Conservation (phyloP, 306 rosid species). For the Cicer yamashitae region DNA sequence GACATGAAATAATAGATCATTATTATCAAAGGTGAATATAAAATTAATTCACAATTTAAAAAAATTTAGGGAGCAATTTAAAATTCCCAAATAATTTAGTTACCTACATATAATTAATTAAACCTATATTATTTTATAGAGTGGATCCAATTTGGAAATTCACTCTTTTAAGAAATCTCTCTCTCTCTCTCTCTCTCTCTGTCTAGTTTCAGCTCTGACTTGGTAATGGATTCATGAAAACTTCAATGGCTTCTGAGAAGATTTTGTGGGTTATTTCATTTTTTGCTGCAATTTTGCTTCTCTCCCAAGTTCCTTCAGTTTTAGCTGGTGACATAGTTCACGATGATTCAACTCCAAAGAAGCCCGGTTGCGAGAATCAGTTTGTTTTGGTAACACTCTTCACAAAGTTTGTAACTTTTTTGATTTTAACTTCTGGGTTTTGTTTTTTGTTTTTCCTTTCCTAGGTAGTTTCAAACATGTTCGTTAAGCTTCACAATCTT, state of each 20-base stretch:
- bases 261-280: conserved; percentile 45
- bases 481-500: neutral
- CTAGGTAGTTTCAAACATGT: neutral
- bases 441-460: neutral
- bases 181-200: neutral
- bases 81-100: too few relatives aligned
- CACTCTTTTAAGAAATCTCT: conserved; percentile 5
- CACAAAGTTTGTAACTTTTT: conserved; percentile 39
- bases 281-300: conserved; percentile 49
- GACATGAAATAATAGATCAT: too few relatives aligned
- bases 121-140: too few relatives aligned
- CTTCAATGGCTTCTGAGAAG: conserved; percentile 64
- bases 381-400: conserved; percentile 72
- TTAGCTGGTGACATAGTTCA: conserved; percentile 80
- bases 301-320: conserved; percentile 48
- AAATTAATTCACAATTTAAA: too few relatives aligned
- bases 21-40: too few relatives aligned
- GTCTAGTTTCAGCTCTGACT: conserved; percentile 35
- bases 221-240: conserved; percentile 54
- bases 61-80: too few relatives aligned
- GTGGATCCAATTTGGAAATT: conserved; percentile 27
- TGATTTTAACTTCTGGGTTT: conserved; percentile 43
- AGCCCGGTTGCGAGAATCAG: conserved; percentile 87
- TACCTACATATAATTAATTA: too few relatives aligned
- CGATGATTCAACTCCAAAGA: conserved; percentile 81